These are phyloP conservation scores for Ceratobasidium sp. DNA, from an alignment of 1,284 basidiomycete species.

Conservation along the genomic window DNA sequence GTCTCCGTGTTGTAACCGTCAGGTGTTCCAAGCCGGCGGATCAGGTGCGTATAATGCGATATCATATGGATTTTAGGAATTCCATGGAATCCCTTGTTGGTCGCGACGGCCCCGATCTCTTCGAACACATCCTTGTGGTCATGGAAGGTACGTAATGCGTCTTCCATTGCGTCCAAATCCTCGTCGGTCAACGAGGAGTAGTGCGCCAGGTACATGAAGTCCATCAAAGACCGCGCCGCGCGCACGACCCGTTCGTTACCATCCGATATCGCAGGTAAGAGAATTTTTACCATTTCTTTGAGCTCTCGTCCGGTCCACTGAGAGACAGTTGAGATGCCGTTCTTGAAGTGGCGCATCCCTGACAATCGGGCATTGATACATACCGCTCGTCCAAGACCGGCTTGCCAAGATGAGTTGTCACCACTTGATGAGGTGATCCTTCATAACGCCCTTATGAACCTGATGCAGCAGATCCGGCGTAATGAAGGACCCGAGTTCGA, in stretches of 20 bases:
- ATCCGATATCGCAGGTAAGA: slow-evolving; percentile 1
- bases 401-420: not conserved
- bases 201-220: slow-evolving; percentile 49
- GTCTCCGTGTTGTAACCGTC: slow-evolving; percentile 41
- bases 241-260: slow-evolving; percentile 2
- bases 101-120: slow-evolving; percentile 44
- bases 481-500: slow-evolving; percentile 45
- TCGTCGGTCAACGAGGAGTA: not conserved
- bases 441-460: slow-evolving; percentile 49
- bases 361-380: slow-evolving; percentile 21
- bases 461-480: slow-evolving; percentile 50
- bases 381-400: slow-evolving; percentile 36
- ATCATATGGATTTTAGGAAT: slow-evolving; percentile 54
- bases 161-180: slow-evolving; percentile 38
- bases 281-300: slow-evolving; percentile 23
- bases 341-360: slow-evolving; percentile 26
- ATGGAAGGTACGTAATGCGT: slow-evolving; percentile 47
- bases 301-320: slow-evolving; percentile 39
- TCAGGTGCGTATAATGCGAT: slow-evolving; percentile 34
- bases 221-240: slow-evolving; percentile 47
- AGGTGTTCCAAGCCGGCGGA: slow-evolving; percentile 37
- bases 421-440: slow-evolving; percentile 45
- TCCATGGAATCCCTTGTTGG: slow-evolving; percentile 47
- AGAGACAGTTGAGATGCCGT: slow-evolving; percentile 21
- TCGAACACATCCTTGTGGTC: slow-evolving; percentile 49